phyloP scores from a whole-genome alignment of 1,284 basidiomycete genomes.

The Puccinia novopanici region DNA sequence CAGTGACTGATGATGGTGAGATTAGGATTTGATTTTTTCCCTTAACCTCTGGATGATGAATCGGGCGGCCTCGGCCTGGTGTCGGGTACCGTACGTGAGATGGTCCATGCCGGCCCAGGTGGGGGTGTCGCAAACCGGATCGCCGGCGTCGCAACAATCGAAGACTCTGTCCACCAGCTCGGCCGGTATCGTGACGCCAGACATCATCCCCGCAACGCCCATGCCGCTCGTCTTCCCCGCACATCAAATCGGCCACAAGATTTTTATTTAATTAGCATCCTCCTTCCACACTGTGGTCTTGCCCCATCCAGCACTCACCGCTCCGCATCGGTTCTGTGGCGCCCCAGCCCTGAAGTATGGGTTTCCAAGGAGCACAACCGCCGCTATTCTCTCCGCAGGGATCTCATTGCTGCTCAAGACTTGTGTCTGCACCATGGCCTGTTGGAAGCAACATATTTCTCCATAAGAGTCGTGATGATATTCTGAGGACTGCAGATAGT shows the following conservation, averaged over 20 bases:
- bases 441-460: background rate
- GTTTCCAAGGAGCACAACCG: constrained; percentile 32
- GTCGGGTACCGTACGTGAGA: constrained; percentile 8
- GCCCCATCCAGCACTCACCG: constrained; percentile 22
- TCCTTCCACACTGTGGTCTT: background rate
- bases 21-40: background rate
- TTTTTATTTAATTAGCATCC: background rate
- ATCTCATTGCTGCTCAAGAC: background rate
- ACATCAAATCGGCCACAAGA: background rate
- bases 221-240: background rate
- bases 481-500: background rate
- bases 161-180: background rate
- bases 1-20: background rate
- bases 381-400: constrained; percentile 1
- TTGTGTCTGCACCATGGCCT: constrained; percentile 48
- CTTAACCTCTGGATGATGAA: constrained; percentile 34
- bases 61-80: background rate
- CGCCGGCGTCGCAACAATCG: constrained; percentile 33
- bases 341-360: constrained; percentile 26
- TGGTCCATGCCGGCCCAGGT: constrained; percentile 6
- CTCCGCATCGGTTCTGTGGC: constrained; percentile 24
- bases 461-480: background rate
- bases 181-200: background rate
- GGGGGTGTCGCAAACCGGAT: constrained; percentile 21
- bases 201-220: constrained; percentile 11